These are phyloP conservation scores for Crotalaria pallida DNA, from an alignment of 306 rosid genomes.

Conservation along the genomic window DNA sequence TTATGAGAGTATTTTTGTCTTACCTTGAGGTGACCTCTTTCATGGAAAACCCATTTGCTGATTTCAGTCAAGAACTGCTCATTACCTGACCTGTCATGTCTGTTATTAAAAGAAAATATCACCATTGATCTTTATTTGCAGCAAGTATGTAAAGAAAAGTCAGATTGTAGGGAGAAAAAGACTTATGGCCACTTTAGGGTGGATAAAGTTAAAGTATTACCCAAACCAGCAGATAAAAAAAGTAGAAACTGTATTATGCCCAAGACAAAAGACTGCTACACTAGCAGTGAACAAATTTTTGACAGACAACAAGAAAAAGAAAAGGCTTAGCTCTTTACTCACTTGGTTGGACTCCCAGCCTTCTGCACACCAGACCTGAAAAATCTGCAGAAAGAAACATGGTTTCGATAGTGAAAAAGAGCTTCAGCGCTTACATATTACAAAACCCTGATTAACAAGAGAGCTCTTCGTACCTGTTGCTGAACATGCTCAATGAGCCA, in stretches of 20 bases:
- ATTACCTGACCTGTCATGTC: constrained; percentile 81
- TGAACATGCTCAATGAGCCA: constrained; percentile 82
- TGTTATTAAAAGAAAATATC: constrained; percentile 25
- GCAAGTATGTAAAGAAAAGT: neutral
- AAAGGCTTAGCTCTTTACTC: constrained; percentile 35
- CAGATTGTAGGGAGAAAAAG: neutral
- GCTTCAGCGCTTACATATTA: neutral
- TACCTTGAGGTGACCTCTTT: constrained; percentile 97
- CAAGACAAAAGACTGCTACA: neutral
- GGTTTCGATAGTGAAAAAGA: neutral
- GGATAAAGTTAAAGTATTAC: neutral
- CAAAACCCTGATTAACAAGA: constrained; percentile 6
- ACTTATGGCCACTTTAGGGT: neutral
- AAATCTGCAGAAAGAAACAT: constrained; percentile 50
- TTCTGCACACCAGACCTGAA: constrained; percentile 82
- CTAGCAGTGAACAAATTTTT: neutral
- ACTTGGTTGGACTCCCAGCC: constrained; percentile 73
- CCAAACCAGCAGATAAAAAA: neutral
- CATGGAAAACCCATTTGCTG: constrained; percentile 97
- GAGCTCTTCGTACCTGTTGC: constrained; percentile 58
- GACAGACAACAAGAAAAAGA: neutral
- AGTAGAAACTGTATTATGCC: neutral
- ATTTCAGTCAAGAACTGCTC: constrained; percentile 82
- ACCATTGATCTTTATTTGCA: neutral
- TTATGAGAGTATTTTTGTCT: constrained; percentile 4